Conservation (phyloP, 352 stramenopile species). For the Globisporangium rhizosaccharum region DNA sequence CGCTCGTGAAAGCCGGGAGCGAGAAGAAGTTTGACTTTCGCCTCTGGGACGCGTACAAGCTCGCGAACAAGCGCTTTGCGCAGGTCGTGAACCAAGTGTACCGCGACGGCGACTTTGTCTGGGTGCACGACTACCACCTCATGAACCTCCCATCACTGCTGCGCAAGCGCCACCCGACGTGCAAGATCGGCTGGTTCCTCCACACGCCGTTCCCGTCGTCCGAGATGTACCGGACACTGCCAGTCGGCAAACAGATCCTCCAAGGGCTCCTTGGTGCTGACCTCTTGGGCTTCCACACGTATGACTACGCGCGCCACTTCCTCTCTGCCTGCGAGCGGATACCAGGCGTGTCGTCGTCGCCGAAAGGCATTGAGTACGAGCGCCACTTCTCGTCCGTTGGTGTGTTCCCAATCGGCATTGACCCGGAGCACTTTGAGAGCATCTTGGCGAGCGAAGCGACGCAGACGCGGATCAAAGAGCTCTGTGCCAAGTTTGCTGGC, state of each 20-base stretch:
- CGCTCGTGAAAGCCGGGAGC: constrained; percentile 78
- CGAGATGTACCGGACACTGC: constrained; percentile 81
- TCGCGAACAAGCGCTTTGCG: constrained; percentile 82
- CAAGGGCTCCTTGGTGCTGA: constrained; percentile 76
- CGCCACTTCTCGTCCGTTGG: constrained; percentile 85
- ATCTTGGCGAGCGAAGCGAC: constrained; percentile 43
- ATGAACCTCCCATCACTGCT: constrained; percentile 85
- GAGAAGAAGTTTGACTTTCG: constrained; percentile 91
- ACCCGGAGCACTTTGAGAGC: constrained; percentile 71
- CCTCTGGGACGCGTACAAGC: constrained; percentile 85
- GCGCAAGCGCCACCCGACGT: constrained; percentile 63
- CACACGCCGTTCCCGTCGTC: constrained; percentile 86
- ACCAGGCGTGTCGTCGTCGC: constrained; percentile 54
- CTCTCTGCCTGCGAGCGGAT: constrained; percentile 76
- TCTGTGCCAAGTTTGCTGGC: constrained; percentile 64
- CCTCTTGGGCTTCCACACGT: constrained; percentile 84
- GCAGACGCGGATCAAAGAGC: constrained; percentile 55
- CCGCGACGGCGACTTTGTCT: constrained; percentile 84
- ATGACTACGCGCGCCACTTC: constrained; percentile 87
- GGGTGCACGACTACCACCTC: constrained; percentile 89
- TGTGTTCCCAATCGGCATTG: constrained; percentile 86
- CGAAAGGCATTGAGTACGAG: constrained; percentile 62
- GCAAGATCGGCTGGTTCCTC: constrained; percentile 85
- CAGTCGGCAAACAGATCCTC: constrained; percentile 69
- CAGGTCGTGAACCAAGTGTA: constrained; percentile 82